These are phyloP conservation scores for Tolypocladium tropicale DNA, from an alignment of 2,329 filamentous ascomycete genomes.

Conservation along the genomic window DNA sequence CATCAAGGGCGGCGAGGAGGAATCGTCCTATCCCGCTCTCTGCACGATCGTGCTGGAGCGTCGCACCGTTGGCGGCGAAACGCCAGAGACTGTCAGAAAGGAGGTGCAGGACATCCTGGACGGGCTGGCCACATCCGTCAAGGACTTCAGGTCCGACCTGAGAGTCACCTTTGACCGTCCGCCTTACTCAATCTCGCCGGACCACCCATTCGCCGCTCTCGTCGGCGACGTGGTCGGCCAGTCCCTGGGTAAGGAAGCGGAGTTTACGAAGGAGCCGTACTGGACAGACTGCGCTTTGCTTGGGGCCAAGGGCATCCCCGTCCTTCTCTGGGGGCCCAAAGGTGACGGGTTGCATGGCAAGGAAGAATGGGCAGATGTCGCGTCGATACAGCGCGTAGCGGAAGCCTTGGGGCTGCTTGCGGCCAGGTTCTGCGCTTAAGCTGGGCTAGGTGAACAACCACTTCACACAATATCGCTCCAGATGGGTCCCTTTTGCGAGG, in stretches of 20 bases:
- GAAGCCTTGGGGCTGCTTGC: slow-evolving; percentile 15
- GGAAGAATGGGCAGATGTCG: slow-evolving; percentile 37
- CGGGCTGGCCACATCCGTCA: slow-evolving; percentile 17
- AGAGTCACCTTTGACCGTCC: slow-evolving; percentile 30
- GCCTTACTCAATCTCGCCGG: slow-evolving; percentile 25
- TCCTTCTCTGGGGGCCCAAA: slow-evolving; percentile 34
- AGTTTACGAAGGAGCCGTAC: slow-evolving; percentile 21
- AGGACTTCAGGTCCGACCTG: slow-evolving; percentile 29
- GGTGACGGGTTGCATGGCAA: slow-evolving; percentile 39
- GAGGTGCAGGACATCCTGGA: slow-evolving; percentile 28
- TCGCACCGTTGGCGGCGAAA: slow-evolving; percentile 35
- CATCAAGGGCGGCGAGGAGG: slow-evolving; percentile 40
- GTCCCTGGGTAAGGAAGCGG: slow-evolving; percentile 15
- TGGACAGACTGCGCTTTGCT: slow-evolving; percentile 44
- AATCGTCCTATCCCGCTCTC: slow-evolving; percentile 38
- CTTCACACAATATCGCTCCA: neutral
- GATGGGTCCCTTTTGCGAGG: no score
- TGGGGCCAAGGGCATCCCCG: slow-evolving; percentile 30
- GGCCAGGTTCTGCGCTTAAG: slow-evolving; percentile 16
- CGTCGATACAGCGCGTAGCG: slow-evolving; percentile 27
- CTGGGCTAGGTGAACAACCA: neutral
- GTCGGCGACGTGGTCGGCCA: slow-evolving; percentile 16
- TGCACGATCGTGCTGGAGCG: slow-evolving; percentile 38
- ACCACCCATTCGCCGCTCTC: slow-evolving; percentile 29
- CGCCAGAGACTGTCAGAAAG: slow-evolving; percentile 19